A percentile compares a stretch with the other conserved stretches of the same genome.
phyloP scores from a whole-genome alignment of 176 grass and related monocot genomes.

The Hsuehochloa calcarea region DNA sequence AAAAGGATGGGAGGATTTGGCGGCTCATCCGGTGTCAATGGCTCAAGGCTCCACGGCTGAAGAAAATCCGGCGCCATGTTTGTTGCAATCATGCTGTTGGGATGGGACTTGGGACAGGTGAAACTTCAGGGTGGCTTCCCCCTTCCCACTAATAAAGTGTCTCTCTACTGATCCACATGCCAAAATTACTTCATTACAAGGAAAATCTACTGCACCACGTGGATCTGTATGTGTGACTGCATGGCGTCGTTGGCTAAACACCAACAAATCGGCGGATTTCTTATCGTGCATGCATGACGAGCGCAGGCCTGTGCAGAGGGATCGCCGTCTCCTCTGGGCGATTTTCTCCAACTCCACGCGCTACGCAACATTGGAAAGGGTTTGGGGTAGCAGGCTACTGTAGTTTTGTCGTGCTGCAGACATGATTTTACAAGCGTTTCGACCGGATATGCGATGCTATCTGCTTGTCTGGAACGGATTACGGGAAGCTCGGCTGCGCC shows the following conservation, averaged over 20 bases:
- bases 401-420: too few species aligned
- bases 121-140: conserved; percentile 21
- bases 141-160: background rate
- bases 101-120: background rate
- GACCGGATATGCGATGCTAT: background rate
- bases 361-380: too few species aligned
- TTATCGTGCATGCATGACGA: too few species aligned
- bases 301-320: too few species aligned
- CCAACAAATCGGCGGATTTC: too few species aligned
- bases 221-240: background rate
- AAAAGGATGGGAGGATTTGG: background rate
- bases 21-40: background rate
- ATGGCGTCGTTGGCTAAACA: too few species aligned
- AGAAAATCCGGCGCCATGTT: background rate
- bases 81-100: background rate
- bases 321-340: too few species aligned
- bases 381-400: too few species aligned
- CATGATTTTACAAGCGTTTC: too few species aligned
- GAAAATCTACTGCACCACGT: background rate
- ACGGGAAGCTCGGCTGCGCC: background rate
- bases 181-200: background rate
- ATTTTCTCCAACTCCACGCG: too few species aligned
- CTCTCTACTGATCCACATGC: background rate
- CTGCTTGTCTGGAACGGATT: background rate
- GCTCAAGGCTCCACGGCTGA: background rate